phyloP scores from a whole-genome alignment of 805 yeast genomes.

The Candida easanensis region DNA sequence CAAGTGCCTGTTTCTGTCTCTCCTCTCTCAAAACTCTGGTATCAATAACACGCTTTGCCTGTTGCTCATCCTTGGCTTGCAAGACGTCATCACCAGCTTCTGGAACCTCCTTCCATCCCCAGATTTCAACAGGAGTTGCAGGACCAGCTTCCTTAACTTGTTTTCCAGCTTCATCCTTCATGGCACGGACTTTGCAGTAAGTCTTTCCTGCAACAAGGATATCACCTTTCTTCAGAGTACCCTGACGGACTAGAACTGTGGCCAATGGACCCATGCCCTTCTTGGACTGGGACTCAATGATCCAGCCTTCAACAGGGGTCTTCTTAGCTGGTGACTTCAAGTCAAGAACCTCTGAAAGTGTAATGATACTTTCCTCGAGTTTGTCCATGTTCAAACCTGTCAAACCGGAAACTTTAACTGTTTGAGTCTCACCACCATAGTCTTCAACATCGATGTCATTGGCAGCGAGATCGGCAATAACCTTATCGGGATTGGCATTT shows the following conservation, averaged over 20 bases:
- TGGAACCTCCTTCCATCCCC: constrained; percentile 95
- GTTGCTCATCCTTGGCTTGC: constrained; percentile 69
- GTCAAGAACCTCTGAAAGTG: constrained; percentile 82
- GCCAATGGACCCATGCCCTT: constrained; percentile 85
- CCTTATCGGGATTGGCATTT: constrained; percentile 70
- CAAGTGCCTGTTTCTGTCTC: constrained; percentile 56
- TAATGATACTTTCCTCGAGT: constrained; percentile 82
- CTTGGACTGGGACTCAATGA: constrained; percentile 79
- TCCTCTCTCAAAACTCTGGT: constrained; percentile 62
- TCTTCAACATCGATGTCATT: constrained; percentile 85
- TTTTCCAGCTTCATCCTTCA: constrained; percentile 73
- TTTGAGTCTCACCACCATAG: constrained; percentile 93
- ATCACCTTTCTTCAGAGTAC: constrained; percentile 67
- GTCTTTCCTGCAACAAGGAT: constrained; percentile 84
- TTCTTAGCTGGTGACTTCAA: constrained; percentile 53
- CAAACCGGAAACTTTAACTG: constrained; percentile 81
- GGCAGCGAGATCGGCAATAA: constrained; percentile 70
- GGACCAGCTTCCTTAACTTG: constrained; percentile 69
- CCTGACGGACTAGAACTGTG: constrained; percentile 78
- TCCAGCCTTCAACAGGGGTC: constrained; percentile 75
- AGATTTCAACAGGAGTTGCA: constrained; percentile 82
- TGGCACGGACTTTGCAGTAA: constrained; percentile 77
- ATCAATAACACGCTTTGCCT: constrained; percentile 71
- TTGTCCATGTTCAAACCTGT: constrained; percentile 90
- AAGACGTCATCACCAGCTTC: constrained; percentile 84